Percentiles rank a stretch among this genome's conserved stretches.
These are phyloP conservation scores for Rheum nobile DNA, from an alignment of 148 eudicot genomes.

Conservation along the genomic window DNA sequence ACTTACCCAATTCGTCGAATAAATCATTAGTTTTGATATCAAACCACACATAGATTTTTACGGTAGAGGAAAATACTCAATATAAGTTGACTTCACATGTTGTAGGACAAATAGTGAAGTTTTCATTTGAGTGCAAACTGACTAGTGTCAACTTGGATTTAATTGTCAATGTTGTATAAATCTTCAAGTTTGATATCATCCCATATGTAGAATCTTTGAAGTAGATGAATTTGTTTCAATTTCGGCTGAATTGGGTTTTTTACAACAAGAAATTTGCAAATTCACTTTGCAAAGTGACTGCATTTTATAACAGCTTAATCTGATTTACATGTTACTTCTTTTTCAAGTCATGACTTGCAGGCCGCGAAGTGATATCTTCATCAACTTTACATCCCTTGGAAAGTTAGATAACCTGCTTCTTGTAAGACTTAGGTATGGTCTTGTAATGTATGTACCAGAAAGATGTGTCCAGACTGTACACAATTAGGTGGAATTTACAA, in stretches of 20 bases:
- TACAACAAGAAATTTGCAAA: neutral
- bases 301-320: neutral
- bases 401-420: constrained; percentile 89
- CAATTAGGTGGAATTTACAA: neutral
- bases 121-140: neutral
- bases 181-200: too few species aligned
- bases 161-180: too few species aligned
- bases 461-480: neutral
- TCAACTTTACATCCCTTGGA: constrained; percentile 90
- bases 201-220: too few species aligned
- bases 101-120: too few species aligned
- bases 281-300: neutral
- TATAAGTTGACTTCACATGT: too few species aligned
- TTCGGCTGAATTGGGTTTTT: neutral
- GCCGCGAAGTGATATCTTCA: constrained; percentile 64
- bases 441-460: neutral
- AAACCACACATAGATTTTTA: too few species aligned
- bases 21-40: too few species aligned
- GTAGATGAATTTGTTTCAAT: too few species aligned
- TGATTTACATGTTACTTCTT: neutral
- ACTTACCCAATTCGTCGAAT: too few species aligned
- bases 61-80: too few species aligned
- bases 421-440: constrained; percentile 30
- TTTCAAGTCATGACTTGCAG: constrained; percentile 85
- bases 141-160: neutral